phyloP scores from a whole-genome alignment of 1,284 basidiomycete species.

The Microbotryum violaceum region DNA sequence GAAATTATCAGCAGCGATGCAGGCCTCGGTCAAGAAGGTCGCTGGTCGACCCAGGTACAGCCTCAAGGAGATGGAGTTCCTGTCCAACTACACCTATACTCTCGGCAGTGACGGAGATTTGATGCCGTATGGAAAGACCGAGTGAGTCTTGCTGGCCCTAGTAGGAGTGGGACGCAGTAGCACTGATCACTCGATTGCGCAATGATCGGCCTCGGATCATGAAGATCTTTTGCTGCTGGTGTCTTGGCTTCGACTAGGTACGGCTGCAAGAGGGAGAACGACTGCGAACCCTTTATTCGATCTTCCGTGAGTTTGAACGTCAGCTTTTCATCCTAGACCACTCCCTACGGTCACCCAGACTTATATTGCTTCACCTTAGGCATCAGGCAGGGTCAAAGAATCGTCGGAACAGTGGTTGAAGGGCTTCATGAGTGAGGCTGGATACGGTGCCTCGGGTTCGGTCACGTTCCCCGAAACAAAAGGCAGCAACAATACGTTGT shows the following conservation, averaged over 20 bases:
- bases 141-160: too few relatives aligned
- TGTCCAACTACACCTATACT: conserved; percentile 53
- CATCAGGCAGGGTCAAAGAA: conserved; percentile 55
- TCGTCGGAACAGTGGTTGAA: conserved; percentile 32
- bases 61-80: conserved; percentile 53
- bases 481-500: too few relatives aligned
- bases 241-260: background rate
- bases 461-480: background rate
- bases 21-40: conserved; percentile 44
- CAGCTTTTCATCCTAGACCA: too few relatives aligned
- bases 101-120: background rate
- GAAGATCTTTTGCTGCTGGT: conserved; percentile 48
- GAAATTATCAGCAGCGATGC: conserved; percentile 48
- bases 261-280: background rate
- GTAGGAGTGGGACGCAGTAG: too few relatives aligned
- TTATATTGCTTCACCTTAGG: conserved; percentile 44
- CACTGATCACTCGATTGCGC: too few relatives aligned
- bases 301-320: too few relatives aligned
- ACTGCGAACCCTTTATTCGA: conserved; percentile 58
- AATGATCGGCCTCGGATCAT: background rate
- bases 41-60: conserved; percentile 39
- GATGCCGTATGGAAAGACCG: background rate
- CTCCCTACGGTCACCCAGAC: too few relatives aligned
- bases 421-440: background rate
- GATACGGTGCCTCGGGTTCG: background rate